Evolutionary conservation across 495 filamentous ascomycete genomes (phyloP).

Genomic region (Penicillium diatomitis): DNA sequence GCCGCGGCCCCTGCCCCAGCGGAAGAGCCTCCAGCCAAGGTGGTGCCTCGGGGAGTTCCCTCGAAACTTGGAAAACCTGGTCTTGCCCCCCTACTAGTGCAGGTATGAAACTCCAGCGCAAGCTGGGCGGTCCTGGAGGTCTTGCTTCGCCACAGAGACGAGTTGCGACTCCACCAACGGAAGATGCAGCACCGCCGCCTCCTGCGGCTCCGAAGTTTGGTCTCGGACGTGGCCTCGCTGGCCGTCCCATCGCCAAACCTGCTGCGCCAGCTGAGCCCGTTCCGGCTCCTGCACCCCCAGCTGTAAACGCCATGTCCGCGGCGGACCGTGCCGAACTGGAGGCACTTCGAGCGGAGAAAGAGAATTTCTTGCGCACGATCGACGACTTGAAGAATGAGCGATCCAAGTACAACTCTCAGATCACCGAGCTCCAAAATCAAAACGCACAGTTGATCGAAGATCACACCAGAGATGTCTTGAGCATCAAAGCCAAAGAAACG

Average conservation of each 20-base stretch:
- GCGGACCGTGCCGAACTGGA: constrained; percentile 84
- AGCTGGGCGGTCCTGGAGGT: constrained; percentile 49
- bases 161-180: constrained; percentile 39
- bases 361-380: constrained; percentile 56
- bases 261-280: constrained; percentile 34
- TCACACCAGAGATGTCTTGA: constrained; percentile 87
- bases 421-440: constrained; percentile 85
- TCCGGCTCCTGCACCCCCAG: constrained; percentile 36
- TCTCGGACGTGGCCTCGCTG: constrained; percentile 69
- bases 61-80: constrained; percentile 60
- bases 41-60: constrained; percentile 49
- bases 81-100: constrained; percentile 46
- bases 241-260: constrained; percentile 79
- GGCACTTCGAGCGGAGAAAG: constrained; percentile 74
- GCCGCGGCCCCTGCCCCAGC: constrained; percentile 51
- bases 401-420: constrained; percentile 61
- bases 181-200: constrained; percentile 51
- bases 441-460: constrained; percentile 97
- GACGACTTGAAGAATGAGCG: constrained; percentile 73
- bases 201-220: constrained; percentile 53
- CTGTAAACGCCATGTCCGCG: constrained; percentile 51
- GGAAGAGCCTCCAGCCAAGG: constrained; percentile 47
- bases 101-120: constrained; percentile 61
- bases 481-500: constrained; percentile 96
- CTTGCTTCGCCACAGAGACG: constrained; percentile 57